Base-by-base conservation (phyloP, 2,329 filamentous ascomycete species). In the Curvularia verruculosa region DNA sequence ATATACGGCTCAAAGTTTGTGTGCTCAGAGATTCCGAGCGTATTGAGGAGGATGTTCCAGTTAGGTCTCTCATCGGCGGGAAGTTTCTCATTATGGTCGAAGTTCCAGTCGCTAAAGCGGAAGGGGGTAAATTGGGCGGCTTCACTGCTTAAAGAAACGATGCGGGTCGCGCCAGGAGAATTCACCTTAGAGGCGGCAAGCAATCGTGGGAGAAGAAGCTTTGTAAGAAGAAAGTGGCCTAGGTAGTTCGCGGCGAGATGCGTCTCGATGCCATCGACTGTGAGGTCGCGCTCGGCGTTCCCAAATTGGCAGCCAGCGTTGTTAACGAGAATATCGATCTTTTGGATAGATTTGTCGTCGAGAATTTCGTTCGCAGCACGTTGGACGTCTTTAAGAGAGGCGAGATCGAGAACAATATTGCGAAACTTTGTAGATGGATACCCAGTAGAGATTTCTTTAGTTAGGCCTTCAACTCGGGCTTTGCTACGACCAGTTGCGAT, bases 171-270 rank as follows among this genome's bases (percentile, higher is more conserved):
- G 12, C 63, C 64, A 36, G 28, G 28, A 24, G 45, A 18, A 5
- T 34, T 36, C 15, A 19, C 19, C 45, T 36, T 47, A 1, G 54
- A 52, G 1, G 64, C 54, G 12, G 56, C 49, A 12, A 15, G 44
- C 7, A 81, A 62, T 1, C 68, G 70, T 5, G 76, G 77, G 1
- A 80, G 66, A 0, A 82, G 69, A 0, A 77, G 64, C 15, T 71
- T 74, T 24, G 72, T 77, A 19, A 81, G 59, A 0, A 80, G 63
- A 7, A 77, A 76, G 58, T 79, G 79, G 7, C 73, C 79, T 34
- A 81, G 55, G 65, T 81, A 75, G 59, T 82, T 82, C 9, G 71
- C 77, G 26, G 72, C 79, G 49, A 81, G 75, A 45, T 81, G 77
- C 15, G 74, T 66, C 60, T 82, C 79, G 54, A 78, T 76, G 29